Evolutionary conservation across 2,329 filamentous ascomycete genomes (phyloP).

Genomic region (Verticillium tricorpus): DNA sequence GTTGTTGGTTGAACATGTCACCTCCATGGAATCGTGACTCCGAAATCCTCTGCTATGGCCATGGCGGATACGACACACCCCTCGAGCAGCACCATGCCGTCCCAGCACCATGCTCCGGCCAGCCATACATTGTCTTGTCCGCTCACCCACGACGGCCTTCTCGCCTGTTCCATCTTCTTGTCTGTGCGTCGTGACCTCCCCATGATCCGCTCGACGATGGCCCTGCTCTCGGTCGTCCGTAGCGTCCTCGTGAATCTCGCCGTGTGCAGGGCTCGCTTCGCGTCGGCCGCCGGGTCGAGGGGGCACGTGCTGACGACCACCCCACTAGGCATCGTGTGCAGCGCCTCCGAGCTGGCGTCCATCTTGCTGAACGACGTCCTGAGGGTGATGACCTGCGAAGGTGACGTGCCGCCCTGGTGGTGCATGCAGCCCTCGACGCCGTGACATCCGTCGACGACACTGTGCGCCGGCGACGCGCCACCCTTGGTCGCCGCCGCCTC

Average conservation of each 20-base stretch:
- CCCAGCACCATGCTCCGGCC: conserved; percentile 59
- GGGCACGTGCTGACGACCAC: conserved; percentile 50
- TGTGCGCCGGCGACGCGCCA: background rate
- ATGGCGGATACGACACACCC: conserved; percentile 57
- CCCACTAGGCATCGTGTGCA: conserved; percentile 46
- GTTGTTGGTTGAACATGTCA: background rate
- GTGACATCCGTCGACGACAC: conserved; percentile 4
- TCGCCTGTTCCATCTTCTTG: conserved; percentile 6
- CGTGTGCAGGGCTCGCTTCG: conserved; percentile 34
- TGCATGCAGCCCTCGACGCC: conserved; percentile 19
- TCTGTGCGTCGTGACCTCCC: conserved; percentile 4
- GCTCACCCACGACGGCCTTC: conserved; percentile 38
- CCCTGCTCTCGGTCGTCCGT: conserved; percentile 41
- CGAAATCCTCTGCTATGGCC: conserved; percentile 48
- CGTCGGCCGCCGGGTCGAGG: conserved; percentile 28
- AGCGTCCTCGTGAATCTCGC: conserved; percentile 49
- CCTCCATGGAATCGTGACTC: conserved; percentile 36
- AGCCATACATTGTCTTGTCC: conserved; percentile 51
- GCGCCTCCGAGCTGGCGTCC: conserved; percentile 39
- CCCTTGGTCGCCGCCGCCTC: conserved; percentile 1
- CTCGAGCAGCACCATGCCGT: conserved; percentile 59
- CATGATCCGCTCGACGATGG: conserved; percentile 42
- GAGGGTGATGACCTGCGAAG: conserved; percentile 27
- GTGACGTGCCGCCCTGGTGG: conserved; percentile 15
- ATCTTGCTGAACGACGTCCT: conserved; percentile 26